These are phyloP conservation scores for Lolium rigidum DNA, from an alignment of 176 grass and related monocot species.

Conservation along the genomic window DNA sequence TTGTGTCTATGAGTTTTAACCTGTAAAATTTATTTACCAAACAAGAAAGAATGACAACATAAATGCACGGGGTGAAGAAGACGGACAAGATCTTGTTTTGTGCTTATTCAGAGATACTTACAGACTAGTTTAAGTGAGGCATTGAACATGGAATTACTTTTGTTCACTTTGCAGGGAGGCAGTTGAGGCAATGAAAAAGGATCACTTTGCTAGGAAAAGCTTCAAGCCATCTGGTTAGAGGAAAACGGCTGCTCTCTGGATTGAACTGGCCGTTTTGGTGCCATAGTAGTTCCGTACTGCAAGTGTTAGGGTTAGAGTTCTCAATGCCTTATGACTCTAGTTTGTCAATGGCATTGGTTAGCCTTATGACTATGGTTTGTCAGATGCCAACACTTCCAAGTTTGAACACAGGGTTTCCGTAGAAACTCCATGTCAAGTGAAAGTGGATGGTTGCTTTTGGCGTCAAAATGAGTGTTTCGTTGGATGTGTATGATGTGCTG, in stretches of 20 bases:
- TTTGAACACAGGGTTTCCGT: neutral
- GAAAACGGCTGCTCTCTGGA: neutral
- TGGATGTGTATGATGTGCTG: neutral
- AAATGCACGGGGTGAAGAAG: neutral
- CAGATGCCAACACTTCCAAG: neutral
- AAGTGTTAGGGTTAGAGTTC: neutral
- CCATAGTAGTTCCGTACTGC: neutral
- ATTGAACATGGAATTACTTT: neutral
- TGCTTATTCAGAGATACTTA: neutral
- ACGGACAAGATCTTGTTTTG: neutral
- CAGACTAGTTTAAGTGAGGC: neutral
- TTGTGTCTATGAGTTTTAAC: neutral
- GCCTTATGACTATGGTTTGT: too few relatives aligned
- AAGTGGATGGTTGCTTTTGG: too few relatives aligned
- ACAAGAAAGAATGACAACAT: neutral
- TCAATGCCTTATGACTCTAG: neutral
- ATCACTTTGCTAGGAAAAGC: constrained; percentile 7
- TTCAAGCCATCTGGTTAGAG: constrained; percentile 28
- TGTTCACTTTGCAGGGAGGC: constrained; percentile 30
- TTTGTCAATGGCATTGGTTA: neutral
- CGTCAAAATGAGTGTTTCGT: too few relatives aligned
- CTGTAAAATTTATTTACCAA: neutral
- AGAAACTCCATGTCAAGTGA: too few relatives aligned
- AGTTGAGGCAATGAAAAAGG: constrained; percentile 29
- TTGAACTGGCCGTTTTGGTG: neutral